A percentile compares a stretch with the other conserved stretches of the same genome.
These are phyloP conservation scores for Cercospora canescens DNA, from an alignment of 2,329 filamentous ascomycete species.

Conservation along the genomic window DNA sequence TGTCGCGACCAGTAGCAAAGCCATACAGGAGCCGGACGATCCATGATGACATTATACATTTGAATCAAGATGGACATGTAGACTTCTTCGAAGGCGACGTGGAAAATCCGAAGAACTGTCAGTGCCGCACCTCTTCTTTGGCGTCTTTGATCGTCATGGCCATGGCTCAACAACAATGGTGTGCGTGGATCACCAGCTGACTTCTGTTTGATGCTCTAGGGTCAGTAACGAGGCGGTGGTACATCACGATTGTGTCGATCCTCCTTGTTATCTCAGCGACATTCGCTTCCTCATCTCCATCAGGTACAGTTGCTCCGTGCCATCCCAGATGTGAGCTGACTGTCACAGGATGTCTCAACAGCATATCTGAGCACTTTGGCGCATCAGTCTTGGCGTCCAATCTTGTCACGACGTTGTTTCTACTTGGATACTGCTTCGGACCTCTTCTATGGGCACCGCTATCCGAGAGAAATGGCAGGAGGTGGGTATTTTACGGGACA, in stretches of 20 bases:
- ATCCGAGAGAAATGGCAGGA: conserved; percentile 64
- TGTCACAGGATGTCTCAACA: conserved; percentile 31
- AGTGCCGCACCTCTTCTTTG: not conserved
- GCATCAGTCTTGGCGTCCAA: conserved; percentile 46
- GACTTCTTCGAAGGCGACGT: conserved; percentile 54
- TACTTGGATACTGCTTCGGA: conserved; percentile 56
- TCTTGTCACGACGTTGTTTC: conserved; percentile 32
- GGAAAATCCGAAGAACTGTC: conserved; percentile 50
- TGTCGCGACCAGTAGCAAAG: conserved; percentile 55
- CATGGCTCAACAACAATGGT: not conserved
- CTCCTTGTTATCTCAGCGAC: conserved; percentile 56
- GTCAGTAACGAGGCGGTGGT: conserved; percentile 39
- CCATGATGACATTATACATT: conserved; percentile 40
- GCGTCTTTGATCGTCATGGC: not conserved
- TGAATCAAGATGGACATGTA: conserved; percentile 54
- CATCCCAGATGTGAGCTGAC: not conserved
- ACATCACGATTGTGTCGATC: conserved; percentile 45
- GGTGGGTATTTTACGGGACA: conserved; percentile 51
- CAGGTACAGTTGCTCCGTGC: conserved; percentile 10
- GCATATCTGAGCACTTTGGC: conserved; percentile 47
- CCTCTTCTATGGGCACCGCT: conserved; percentile 65
- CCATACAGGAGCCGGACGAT: conserved; percentile 51
- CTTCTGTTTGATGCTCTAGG: conserved; percentile 22
- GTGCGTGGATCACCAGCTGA: not conserved
- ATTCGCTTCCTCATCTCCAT: conserved; percentile 51